Evolutionary conservation across 2,329 filamentous ascomycete species (phyloP), one percentile per base, ranked within the genome.

Genomic region (Amylocarpus encephaloides): DNA sequence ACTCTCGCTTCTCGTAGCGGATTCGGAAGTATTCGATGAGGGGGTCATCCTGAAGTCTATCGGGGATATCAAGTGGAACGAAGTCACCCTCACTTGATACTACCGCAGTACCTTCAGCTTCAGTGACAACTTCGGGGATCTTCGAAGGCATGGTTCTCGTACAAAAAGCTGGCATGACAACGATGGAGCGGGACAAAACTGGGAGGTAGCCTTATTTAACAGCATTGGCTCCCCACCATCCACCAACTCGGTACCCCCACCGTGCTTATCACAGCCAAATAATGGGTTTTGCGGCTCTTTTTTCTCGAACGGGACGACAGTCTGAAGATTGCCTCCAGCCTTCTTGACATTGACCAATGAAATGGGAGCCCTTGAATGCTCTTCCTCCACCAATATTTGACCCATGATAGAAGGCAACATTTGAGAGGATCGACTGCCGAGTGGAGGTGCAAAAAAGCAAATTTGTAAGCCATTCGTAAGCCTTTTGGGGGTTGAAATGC

Each of bases 241-340:
- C n/a, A n/a, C n/a, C n/a, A n/a, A n/a, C n/a, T n/a, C n/a, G n/a
- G n/a, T n/a, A n/a, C n/a, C n/a, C n/a, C n/a, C n/a, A 22, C 16
- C n/a, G 29, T 39, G 34, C 43, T 47, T 51, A 51, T 43, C 49
- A 46, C 10, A 16, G 15, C 47, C 42, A 19, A 15, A 40, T 35
- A 16, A 46, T 18, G 15, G 22, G 11, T 18, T 39, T n/a, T 46
- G 50, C 41, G 42, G 90, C 64, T 86, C 85, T 66, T 79, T 90
- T 55, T 86, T 86, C 67, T 88, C 85, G 36, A 42, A 46, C 3
- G 16, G 36, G 48, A 9, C 15, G 22, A 38, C 1, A 10, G 16
- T 2, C 7, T 29, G 5, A n/a, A 15, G 29, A 19, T 12, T 5
- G 1, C n/a, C 2, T 42, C 6, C 15, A 48, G 16, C 10, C n/a